These are phyloP conservation scores for Candida manassasensis DNA, from an alignment of 805 yeast species.

Conservation along the genomic window DNA sequence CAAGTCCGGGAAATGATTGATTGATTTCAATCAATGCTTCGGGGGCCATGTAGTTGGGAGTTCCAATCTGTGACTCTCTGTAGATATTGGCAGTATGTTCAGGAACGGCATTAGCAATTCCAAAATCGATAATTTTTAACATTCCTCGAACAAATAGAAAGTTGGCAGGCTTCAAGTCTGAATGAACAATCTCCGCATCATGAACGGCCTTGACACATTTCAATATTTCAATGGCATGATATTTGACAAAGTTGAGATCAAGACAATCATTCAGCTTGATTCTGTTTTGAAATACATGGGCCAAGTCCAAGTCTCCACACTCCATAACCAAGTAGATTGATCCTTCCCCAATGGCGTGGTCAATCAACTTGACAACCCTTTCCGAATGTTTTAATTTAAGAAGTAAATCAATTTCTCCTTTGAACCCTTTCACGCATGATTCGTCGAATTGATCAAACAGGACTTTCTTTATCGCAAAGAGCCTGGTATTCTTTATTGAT, in stretches of 20 bases:
- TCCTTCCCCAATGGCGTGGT: conserved; percentile 63
- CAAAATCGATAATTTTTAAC: conserved; percentile 89
- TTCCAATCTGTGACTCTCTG: conserved; percentile 87
- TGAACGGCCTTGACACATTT: conserved; percentile 88
- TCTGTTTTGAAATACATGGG: conserved; percentile 67
- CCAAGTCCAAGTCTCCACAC: conserved; percentile 88
- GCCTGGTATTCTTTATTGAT: conserved; percentile 43
- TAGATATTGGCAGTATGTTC: conserved; percentile 89
- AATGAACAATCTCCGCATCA: conserved; percentile 76
- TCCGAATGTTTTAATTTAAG: conserved; percentile 51
- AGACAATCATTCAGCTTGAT: conserved; percentile 38
- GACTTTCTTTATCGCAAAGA: conserved; percentile 79
- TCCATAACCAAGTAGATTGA: conserved; percentile 80
- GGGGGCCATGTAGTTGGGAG: conserved; percentile 98
- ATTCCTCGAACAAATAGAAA: conserved; percentile 79
- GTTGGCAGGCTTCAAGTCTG: conserved; percentile 69
- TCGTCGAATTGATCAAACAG: conserved; percentile 78
- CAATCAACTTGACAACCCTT: conserved; percentile 75
- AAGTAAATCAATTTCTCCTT: conserved; percentile 82
- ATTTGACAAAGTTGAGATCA: conserved; percentile 74
- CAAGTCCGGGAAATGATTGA: conserved; percentile 23
- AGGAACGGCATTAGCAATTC: conserved; percentile 90
- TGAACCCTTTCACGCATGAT: conserved; percentile 67
- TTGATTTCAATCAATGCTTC: conserved; percentile 74
- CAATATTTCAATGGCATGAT: conserved; percentile 71